Evolutionary conservation across 108 stramenopile genomes (phyloP).

Genomic region (Bacterosira constricta): DNA sequence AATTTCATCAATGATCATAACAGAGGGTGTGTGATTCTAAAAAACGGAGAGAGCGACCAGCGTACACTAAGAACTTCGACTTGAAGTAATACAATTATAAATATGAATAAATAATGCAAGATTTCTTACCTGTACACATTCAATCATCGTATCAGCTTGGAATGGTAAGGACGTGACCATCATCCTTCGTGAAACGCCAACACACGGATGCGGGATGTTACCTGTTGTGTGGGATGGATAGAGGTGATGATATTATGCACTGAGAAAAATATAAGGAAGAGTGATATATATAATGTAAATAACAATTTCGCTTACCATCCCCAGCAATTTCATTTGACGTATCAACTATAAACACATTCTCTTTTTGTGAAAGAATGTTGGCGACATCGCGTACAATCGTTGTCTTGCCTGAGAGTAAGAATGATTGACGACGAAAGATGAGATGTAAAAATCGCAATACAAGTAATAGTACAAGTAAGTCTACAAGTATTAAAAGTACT

Average conservation of each 20-base stretch:
- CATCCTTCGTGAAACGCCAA: slow-evolving; percentile 64
- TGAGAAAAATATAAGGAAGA: too few relatives aligned
- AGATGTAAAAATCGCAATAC: background rate
- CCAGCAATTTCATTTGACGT: slow-evolving; percentile 76
- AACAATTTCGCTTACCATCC: too few relatives aligned
- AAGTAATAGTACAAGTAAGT: too few relatives aligned
- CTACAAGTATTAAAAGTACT: background rate
- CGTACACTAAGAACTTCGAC: too few relatives aligned
- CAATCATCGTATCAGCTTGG: slow-evolving; percentile 67
- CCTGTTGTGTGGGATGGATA: too few relatives aligned
- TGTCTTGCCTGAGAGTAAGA: slow-evolving; percentile 24
- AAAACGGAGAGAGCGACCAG: too few relatives aligned
- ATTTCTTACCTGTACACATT: slow-evolving; percentile 78
- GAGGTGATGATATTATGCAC: too few relatives aligned
- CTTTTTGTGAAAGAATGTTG: slow-evolving; percentile 30
- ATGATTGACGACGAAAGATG: background rate
- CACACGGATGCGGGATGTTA: slow-evolving; percentile 55
- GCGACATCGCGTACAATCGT: slow-evolving; percentile 58
- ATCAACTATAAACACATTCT: slow-evolving; percentile 60
- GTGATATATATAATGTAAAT: too few relatives aligned
- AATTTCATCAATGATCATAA: slow-evolving; percentile 77
- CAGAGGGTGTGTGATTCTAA: slow-evolving; percentile 66
- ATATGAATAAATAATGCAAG: too few relatives aligned
- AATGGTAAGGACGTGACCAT: slow-evolving; percentile 51
- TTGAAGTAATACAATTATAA: too few relatives aligned